Base-by-base conservation (phyloP, 257 asterid genomes). In the Nicotiana knightiana region DNA sequence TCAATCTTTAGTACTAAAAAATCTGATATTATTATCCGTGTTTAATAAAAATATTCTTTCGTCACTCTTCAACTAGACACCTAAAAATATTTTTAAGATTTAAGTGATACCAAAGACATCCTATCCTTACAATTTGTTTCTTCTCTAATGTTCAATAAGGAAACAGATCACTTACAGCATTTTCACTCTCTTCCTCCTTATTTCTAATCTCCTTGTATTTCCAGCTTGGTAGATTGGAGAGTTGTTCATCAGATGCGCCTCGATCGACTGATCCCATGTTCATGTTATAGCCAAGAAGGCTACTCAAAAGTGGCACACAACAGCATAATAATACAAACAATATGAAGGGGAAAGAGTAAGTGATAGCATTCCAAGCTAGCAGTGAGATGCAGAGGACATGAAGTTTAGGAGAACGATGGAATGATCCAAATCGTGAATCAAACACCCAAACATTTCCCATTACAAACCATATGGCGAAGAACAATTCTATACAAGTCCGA, bases 381-480 rank as follows among this genome's bases (percentile, higher is more conserved):
- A 96, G 85, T 28, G 93, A 83, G 87, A 94, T 88, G 89, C 99
- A 96, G 62, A 96, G 94, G 82, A 92, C 58, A 35, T 94, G 97
- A 67, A 96, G 98, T 46, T 90, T 96, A 4, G 97, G 97, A 3
- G 97, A 91, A 1, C 88, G 91, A 13, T 66, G 84, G 24, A 87
- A 94, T 10, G 98, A 92, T 6, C 95, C 96, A 28, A 93, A 88
- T 0, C 99, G 94, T 3, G 98, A 82, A 82, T 92, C 97, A 62
- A 94, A 96, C 30, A 94, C 89, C 99, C 99, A 96, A 35, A 94
- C 94, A 9, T 96, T 96, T 1, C 99, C 99, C 93, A 94, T 91
- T 83, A 96, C 99, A 61, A 96, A 96, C 99, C 98, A 96, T 87
- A 96, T 93, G 17, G 98, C 99, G 37, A 93, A 94, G 81, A 94